phyloP scores from a whole-genome alignment of 768 basidiomycete genomes.

The Mycena capillaripes region DNA sequence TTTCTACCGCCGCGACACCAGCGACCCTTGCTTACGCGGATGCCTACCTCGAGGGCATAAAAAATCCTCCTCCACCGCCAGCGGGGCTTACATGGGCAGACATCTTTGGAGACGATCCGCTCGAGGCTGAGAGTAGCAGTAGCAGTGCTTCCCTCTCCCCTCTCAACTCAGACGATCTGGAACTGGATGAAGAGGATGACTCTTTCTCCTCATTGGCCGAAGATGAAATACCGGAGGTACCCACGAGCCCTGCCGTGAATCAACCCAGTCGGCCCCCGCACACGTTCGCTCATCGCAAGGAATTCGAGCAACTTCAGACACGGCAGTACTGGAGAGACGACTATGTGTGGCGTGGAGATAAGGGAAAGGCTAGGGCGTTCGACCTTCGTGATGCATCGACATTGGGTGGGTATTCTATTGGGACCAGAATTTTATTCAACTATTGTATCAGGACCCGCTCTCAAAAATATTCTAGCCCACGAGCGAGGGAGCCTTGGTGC shows the following conservation, averaged over 20 bases:
- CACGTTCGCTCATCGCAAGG: slow-evolving; percentile 61
- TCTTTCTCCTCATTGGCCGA: slow-evolving; percentile 47
- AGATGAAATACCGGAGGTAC: slow-evolving; percentile 14
- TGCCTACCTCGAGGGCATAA: slow-evolving; percentile 60
- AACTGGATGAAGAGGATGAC: slow-evolving; percentile 56
- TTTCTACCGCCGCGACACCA: slow-evolving; percentile 67
- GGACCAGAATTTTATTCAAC: too few relatives aligned
- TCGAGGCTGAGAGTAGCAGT: slow-evolving; percentile 77
- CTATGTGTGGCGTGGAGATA: slow-evolving; percentile 63
- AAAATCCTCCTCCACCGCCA: slow-evolving; percentile 58
- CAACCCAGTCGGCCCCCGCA: slow-evolving; percentile 44
- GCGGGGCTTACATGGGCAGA: slow-evolving; percentile 77
- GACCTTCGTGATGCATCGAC: slow-evolving; percentile 81
- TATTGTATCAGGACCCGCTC: slow-evolving; percentile 57
- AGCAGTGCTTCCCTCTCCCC: slow-evolving; percentile 81
- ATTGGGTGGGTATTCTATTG: slow-evolving; percentile 60
- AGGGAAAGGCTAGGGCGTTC: slow-evolving; percentile 59
- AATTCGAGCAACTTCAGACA: slow-evolving; percentile 72
- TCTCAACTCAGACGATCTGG: slow-evolving; percentile 68
- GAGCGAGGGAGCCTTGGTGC: slow-evolving; percentile 52
- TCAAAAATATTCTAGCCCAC: slow-evolving; percentile 52
- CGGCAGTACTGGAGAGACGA: slow-evolving; percentile 83
- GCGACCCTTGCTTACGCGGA: slow-evolving; percentile 69
- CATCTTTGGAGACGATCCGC: slow-evolving; percentile 87
- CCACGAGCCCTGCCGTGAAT: slow-evolving; percentile 12